Base-by-base conservation (phyloP, 805 yeast genomes). In the Lachancea sp. region DNA sequence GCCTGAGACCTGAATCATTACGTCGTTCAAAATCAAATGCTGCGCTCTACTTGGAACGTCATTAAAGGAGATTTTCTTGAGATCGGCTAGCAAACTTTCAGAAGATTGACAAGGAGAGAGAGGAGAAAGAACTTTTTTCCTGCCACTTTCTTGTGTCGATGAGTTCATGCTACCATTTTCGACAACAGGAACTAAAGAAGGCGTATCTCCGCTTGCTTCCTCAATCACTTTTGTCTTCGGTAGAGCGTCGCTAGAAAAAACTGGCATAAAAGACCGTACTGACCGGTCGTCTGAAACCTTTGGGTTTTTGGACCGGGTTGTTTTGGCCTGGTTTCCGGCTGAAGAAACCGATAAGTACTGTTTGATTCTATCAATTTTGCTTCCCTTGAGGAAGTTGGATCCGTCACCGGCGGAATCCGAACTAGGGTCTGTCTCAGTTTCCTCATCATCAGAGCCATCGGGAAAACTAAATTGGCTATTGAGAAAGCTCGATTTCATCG, bases 41-140 rank as follows among this genome's bases (percentile, higher is more conserved):
- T 91, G 99, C 0, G 95, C 93, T 53, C 79, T 78, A 8, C 95
- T 93, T 0, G 97, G 95, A n/a, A 91, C 65, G 49, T 86, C 93
- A 60, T 88, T 85, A 65, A 90, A 90, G 1, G 85, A 75, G 17
- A 72, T 56, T 33, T 61, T 60, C 53, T 64, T 61, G 54, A 72
- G 58, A 38, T 68, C 69, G 16, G 54, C 49, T n/a, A 54, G 50
- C n/a, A 67, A 60, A 35, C 60, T 62, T 2, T 57, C 65, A 12
- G 41, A 53, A 1, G 67, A 59, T 26, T 58, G 59, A 36, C 62
- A 55, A 3, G 66, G 62, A 1, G 67, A 59, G n/a, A 63, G 41
- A n/a, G 60, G 56, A 1, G 60, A 59, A 1, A 52, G 45, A 3
- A 54, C 45, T 0, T 53, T 47, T 26, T 52, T 50, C 32, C 54